These are phyloP conservation scores for Ambrosiella cleistominuta DNA, from an alignment of 2,329 filamentous ascomycete species.

Conservation along the genomic window DNA sequence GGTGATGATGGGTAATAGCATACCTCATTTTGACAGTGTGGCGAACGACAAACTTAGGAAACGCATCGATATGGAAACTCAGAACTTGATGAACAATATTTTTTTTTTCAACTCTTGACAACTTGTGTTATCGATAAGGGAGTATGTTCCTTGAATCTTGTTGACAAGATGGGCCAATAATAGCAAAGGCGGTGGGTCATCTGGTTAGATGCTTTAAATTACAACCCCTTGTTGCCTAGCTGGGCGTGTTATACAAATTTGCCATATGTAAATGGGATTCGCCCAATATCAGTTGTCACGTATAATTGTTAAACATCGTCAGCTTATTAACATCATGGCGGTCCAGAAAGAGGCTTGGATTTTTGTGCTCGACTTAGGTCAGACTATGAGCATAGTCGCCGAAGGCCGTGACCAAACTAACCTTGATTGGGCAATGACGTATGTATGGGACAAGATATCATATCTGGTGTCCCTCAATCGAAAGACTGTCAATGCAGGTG, in stretches of 20 bases:
- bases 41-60: slow-evolving; percentile 1
- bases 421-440: slow-evolving; percentile 76
- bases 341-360: slow-evolving; percentile 84
- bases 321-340: neutral
- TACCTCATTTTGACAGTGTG: slow-evolving; percentile 14
- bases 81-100: slow-evolving; percentile 12
- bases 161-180: slow-evolving; percentile 2
- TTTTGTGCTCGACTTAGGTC: slow-evolving; percentile 77
- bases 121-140: slow-evolving; percentile 11
- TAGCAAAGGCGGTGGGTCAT: neutral
- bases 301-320: neutral
- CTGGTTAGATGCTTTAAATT: neutral
- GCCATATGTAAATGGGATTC: neutral
- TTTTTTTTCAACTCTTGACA: slow-evolving; percentile 7
- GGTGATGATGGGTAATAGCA: neutral
- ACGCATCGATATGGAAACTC: slow-evolving; percentile 3
- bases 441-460: slow-evolving; percentile 80
- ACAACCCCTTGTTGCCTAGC: slow-evolving; percentile 9
- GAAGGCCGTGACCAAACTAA: slow-evolving; percentile 60
- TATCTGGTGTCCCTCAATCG: slow-evolving; percentile 51
- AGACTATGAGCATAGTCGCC: slow-evolving; percentile 60
- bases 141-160: neutral
- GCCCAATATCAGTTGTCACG: neutral
- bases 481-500: slow-evolving; percentile 53
- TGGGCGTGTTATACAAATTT: neutral